Percentiles rank a stretch among this genome's conserved stretches.
phyloP scores from a whole-genome alignment of 345 rosid species.

The Citrus australasica region DNA sequence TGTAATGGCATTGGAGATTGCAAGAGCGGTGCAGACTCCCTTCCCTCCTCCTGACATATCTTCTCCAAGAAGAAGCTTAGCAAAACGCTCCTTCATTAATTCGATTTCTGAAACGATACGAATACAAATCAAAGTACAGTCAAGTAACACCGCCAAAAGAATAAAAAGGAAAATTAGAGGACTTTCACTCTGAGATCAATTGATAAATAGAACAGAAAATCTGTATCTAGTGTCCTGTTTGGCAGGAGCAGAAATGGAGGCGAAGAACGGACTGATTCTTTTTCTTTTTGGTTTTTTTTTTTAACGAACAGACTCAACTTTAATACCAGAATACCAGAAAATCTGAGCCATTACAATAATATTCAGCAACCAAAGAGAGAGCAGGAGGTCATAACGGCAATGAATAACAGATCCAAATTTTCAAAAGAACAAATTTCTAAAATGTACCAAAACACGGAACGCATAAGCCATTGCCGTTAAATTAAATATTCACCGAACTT shows the following conservation, averaged over 20 bases:
- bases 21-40: constrained; percentile 45
- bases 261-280: not conserved
- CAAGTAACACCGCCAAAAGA: not conserved
- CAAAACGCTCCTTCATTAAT: constrained; percentile 46
- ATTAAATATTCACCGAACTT: not conserved
- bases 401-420: not conserved
- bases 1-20: constrained; percentile 42
- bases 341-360: not conserved
- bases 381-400: not conserved
- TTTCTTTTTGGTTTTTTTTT: too few species aligned
- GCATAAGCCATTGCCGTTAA: not conserved
- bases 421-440: not conserved
- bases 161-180: not conserved
- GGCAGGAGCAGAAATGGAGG: not conserved
- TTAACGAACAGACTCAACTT: not conserved
- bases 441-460: not conserved
- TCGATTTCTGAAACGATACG: constrained; percentile 28
- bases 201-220: not conserved
- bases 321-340: not conserved
- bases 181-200: not conserved
- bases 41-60: constrained; percentile 60
- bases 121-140: not conserved
- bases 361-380: not conserved
- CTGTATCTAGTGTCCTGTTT: not conserved
- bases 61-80: constrained; percentile 57